Base-by-base conservation (phyloP, 2,329 filamentous ascomycete genomes). In the Hypomyces perniciosus region DNA sequence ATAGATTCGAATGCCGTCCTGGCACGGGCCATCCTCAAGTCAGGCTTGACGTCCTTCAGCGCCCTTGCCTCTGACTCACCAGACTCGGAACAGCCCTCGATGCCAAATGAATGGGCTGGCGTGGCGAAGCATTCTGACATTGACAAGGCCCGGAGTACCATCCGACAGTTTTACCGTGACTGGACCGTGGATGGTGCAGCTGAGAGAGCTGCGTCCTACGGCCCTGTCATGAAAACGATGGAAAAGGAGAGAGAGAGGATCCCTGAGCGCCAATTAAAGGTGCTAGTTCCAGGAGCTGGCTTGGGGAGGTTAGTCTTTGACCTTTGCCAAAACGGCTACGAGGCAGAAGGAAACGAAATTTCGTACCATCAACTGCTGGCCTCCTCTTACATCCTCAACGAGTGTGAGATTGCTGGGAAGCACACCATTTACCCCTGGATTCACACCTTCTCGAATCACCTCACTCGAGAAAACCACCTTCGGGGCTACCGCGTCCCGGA, bases 321-420 rank as follows among this genome's bases (percentile, higher is more conserved):
- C 41, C 75, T 97, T 10, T 90, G 85, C 64, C 73, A 72, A 29
- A 74, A 73, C 1, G 91, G 93, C 8, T 95, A 84, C 66, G 72
- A 79, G 8, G 80, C 83, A 1, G 90, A 96, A 67, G 92, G 92
- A 29, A 97, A 96, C 64, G 88, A 99, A 69, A 95, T 97, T 55
- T 96, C 91, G 3, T 97, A 95, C 64, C 93, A 99, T 67, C 90
- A 96, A 66, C 80, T 99, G n/a, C 76, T 97, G 52, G 90, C 90
- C 1, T 95, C 88, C 5, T 81, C 80, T 0, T 85, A 88, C 63
- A 79, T 91, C 12, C 79, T 91, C 44, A 91, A 92, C 66, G 77
- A 76, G 59, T 88, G 84, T 4, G 60, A 72, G 1, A 63, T 67
- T 2, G 79, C 78, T 0, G 76, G 77, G 12, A 76, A 86, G 54